Base-by-base conservation (phyloP, 2,329 filamentous ascomycete genomes). In the Keithomyces neogunnii region DNA sequence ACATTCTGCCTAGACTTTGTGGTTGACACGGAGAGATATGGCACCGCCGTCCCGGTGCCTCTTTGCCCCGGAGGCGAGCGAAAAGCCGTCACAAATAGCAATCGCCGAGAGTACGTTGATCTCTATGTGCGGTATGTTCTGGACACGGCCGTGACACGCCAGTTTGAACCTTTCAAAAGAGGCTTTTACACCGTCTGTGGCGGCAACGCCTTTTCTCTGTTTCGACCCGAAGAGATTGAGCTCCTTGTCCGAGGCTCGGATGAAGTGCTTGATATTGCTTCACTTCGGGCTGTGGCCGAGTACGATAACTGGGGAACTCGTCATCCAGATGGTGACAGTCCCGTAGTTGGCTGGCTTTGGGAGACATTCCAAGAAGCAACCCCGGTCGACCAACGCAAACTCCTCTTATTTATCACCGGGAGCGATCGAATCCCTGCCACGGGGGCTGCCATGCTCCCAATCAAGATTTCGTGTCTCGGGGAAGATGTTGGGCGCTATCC, bases 151-250 rank as follows among this genome's bases (percentile, higher is more conserved):
- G 86, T 96, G 1, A 73, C 80, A 39, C 80, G 88, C 40, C 90
- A 96, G 62, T 96, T 95, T 57, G 89, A 95, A 63, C 90, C 91
- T 1, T 96, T 96, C 75, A 93, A 93, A 64, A 82, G 90, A 50
- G 91, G 91, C 1, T 96, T 96, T 68, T 96, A 89, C 66, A 95
- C 88, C 0, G 89, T 96, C 31, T 95, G 89, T 63, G 88, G 86
- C 36, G 89, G 90, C 36, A 95, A 93, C 63, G 90, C 91, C 0
- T 74, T 96, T 36, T 89, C 86, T 1, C 77, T 96, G 2, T 96
- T 96, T 67, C 81, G 88, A 13, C 86, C 91, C 0, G 90, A 96
- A 64, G 91, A 96, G 66, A 95, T 96, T 55, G 91, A 96, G 65
- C 78, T 95, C 3, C 77, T 96, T 1, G 80, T 96, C 4, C 79